Conservation (phyloP, 2,329 filamentous ascomycete genomes). For the Coniochaeta sp. region DNA sequence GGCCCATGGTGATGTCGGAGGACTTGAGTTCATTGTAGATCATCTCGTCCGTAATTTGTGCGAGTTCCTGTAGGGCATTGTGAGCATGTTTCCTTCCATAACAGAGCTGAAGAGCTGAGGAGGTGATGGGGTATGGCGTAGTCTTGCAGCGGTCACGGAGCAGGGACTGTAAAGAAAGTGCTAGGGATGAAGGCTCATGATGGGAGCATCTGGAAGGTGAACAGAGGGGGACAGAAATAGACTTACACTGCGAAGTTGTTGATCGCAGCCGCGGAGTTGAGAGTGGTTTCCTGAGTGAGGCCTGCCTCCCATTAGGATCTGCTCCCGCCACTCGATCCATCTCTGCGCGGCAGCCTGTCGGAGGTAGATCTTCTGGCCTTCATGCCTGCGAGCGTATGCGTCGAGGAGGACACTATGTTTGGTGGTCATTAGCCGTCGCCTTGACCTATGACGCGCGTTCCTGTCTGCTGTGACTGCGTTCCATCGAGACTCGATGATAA, state of each 20-base stretch:
- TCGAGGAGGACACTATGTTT: conserved; percentile 46
- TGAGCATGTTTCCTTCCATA: not conserved
- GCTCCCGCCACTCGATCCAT: conserved; percentile 48
- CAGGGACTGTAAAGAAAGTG: not conserved
- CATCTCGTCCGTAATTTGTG: conserved; percentile 48
- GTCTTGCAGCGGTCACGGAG: not conserved
- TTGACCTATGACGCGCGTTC: not conserved
- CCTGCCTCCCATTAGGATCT: conserved; percentile 43
- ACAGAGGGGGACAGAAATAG: not conserved
- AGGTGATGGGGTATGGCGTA: no score
- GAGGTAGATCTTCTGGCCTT: conserved; percentile 57
- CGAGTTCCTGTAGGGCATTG: conserved; percentile 38
- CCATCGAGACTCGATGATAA: not conserved
- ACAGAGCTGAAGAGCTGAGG: no score
- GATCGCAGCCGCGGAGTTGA: conserved; percentile 45
- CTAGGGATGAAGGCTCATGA: not conserved
- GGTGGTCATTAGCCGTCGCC: not conserved
- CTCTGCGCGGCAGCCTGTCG: conserved; percentile 52
- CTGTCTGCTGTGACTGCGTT: not conserved
- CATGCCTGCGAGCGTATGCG: conserved; percentile 52
- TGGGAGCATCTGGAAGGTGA: not conserved
- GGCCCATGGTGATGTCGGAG: conserved; percentile 46
- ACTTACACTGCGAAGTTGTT: conserved; percentile 49
- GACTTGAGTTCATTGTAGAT: conserved; percentile 48
- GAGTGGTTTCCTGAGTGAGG: conserved; percentile 38